phyloP scores from a whole-genome alignment of 1,284 basidiomycete species.

The Naganishia albida region DNA sequence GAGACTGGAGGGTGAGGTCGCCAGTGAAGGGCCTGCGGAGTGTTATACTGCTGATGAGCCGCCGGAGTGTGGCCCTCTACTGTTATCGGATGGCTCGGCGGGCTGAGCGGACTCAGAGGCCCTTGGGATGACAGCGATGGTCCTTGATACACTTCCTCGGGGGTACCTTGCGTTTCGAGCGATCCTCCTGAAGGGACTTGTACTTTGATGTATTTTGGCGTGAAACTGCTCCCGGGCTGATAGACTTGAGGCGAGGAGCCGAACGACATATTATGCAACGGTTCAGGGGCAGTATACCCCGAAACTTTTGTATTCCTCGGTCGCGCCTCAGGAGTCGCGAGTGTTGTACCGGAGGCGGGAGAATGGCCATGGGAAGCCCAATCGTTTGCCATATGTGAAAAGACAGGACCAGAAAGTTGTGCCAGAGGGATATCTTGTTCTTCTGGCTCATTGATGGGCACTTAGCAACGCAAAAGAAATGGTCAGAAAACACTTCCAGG shows the following conservation, averaged over 20 bases:
- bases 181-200: background rate
- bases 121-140: background rate
- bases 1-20: background rate
- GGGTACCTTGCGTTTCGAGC: background rate
- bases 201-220: background rate
- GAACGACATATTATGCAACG: background rate
- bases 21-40: background rate
- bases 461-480: background rate
- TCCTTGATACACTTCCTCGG: background rate
- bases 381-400: constrained; percentile 12
- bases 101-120: background rate
- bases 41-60: background rate
- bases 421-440: constrained; percentile 3
- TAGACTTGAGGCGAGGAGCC: background rate
- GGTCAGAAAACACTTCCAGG: background rate
- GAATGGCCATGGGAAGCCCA: background rate
- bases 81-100: background rate
- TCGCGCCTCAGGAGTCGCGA: background rate
- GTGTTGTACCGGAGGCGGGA: background rate
- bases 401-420: background rate
- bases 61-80: background rate
- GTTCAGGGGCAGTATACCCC: background rate
- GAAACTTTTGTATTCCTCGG: background rate
- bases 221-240: background rate
- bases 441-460: constrained; percentile 12